phyloP scores from a whole-genome alignment of 176 grass and related monocot species.

The Sorghum bicolor region Sorghum_bicolor_NCBIv3 NC_012874.2:68344001-68344500 shows the following conservation, averaged over 20 bases:
- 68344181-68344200: constrained; percentile 80
- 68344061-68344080: background rate
- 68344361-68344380: constrained; percentile 82
- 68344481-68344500: constrained; percentile 70
- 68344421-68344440: constrained; percentile 47
- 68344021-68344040: background rate
- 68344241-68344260: background rate
- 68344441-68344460: constrained; percentile 66
- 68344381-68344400: constrained; percentile 85
- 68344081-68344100: constrained; percentile 1
- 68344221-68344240: background rate
- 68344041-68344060: background rate
- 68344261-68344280: background rate
- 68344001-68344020: too few relatives aligned
- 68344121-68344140: background rate
- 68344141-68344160: constrained; percentile 41
- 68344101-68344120: constrained; percentile 2
- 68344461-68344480: constrained; percentile 84
- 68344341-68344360: constrained; percentile 94
- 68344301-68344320: background rate
- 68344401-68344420: constrained; percentile 54
- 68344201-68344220: constrained; percentile 62
- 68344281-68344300: background rate
- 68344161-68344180: constrained; percentile 50
- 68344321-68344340: background rate